Percentiles rank a stretch among this genome's conserved stretches.
Conservation (phyloP, 208 protist species). For the Acanthamoeba sp. region DNA sequence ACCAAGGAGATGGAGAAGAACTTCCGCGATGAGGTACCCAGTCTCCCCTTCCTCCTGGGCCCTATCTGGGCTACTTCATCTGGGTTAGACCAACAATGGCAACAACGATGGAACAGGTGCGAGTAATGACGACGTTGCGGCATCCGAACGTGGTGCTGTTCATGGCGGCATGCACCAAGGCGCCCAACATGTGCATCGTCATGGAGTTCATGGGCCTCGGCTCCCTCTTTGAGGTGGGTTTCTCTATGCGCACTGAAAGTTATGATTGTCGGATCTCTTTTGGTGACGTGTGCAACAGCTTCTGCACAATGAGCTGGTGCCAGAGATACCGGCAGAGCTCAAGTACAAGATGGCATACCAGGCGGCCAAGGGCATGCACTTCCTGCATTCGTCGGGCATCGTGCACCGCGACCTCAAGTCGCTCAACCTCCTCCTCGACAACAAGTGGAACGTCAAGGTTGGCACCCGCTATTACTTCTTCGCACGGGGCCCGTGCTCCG, state of each 20-base stretch:
- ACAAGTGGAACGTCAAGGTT: neutral
- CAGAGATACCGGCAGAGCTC: neutral
- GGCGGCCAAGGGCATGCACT: constrained; percentile 16
- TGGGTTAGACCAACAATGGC: too few species aligned
- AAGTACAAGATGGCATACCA: neutral
- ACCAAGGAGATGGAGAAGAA: neutral
- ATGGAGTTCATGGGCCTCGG: constrained; percentile 13
- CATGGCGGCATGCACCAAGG: constrained; percentile 78
- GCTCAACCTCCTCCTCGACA: neutral
- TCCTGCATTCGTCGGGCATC: constrained; percentile 2
- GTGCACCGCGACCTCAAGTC: constrained; percentile 38
- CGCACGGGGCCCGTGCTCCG: too few species aligned
- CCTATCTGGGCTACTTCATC: too few species aligned
- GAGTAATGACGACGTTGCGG: constrained; percentile 76
- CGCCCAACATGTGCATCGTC: constrained; percentile 20
- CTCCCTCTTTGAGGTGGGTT: neutral
- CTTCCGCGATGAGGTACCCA: neutral
- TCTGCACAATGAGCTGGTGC: neutral
- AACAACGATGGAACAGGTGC: too few species aligned
- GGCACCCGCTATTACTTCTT: too few species aligned
- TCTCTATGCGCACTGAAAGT: too few species aligned
- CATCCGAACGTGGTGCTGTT: constrained; percentile 84
- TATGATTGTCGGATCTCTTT: neutral
- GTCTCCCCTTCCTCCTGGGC: too few species aligned
- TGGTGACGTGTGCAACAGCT: neutral